Percentiles rank a stretch among this genome's conserved stretches.
Evolutionary conservation across 1,139 yeast species (phyloP).

Genomic region (Debaryomyces fabryi): DNA sequence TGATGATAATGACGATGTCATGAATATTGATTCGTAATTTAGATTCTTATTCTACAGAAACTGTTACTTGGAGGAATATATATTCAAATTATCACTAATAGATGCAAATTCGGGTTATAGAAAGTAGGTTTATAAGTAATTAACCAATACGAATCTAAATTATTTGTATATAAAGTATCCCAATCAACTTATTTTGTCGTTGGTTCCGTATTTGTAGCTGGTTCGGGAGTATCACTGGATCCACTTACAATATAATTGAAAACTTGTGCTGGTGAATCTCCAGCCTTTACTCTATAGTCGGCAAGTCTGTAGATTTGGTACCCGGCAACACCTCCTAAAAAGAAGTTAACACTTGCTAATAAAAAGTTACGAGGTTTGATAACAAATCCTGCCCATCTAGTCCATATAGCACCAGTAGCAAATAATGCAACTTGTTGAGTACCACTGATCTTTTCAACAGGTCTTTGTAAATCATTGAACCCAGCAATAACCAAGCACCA

Average conservation of each 20-base stretch:
- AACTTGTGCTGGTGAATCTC: constrained; percentile 57
- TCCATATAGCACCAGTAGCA: constrained; percentile 96
- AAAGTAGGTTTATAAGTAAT: background rate
- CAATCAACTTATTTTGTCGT: background rate
- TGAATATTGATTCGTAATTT: constrained; percentile 17
- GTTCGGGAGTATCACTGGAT: background rate
- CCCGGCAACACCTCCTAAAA: constrained; percentile 88
- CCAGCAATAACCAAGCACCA: constrained; percentile 96
- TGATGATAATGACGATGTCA: constrained; percentile 16
- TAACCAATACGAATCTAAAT: background rate
- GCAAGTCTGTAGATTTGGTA: constrained; percentile 75
- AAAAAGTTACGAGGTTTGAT: constrained; percentile 86
- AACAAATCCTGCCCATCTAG: constrained; percentile 93
- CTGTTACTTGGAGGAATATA: background rate
- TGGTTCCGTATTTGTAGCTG: background rate
- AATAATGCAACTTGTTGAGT: constrained; percentile 89
- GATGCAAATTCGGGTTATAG: background rate
- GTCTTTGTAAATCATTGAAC: constrained; percentile 80
- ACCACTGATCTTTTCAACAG: constrained; percentile 88
- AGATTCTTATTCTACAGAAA: background rate
- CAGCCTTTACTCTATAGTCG: constrained; percentile 56
- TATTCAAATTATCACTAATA: constrained; percentile 2
- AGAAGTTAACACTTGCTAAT: constrained; percentile 92
- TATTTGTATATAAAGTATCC: background rate
- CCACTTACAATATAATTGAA: constrained; percentile 57